Conservation (phyloP, 345 rosid genomes). For the Conringia planisiliqua region DNA sequence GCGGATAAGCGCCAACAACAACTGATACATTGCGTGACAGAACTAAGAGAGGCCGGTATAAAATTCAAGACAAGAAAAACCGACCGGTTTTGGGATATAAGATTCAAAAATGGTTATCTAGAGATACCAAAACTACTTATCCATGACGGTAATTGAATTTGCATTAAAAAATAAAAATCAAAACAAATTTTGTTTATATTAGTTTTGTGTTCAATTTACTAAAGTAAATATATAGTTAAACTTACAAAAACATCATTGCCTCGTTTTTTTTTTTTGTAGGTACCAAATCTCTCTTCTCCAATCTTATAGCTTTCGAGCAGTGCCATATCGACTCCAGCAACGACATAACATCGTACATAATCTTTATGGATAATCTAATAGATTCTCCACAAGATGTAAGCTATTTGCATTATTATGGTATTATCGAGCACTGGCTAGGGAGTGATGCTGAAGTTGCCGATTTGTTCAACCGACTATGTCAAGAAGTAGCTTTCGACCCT, state of each 20-base stretch:
- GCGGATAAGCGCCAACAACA: conserved; percentile 79
- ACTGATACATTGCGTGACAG: conserved; percentile 68
- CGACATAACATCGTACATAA: conserved; percentile 69
- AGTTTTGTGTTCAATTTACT: no score
- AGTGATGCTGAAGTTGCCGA: conserved; percentile 77
- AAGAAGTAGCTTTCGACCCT: conserved; percentile 75
- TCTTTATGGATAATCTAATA: conserved; percentile 87
- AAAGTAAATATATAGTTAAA: no score
- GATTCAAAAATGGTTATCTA: conserved; percentile 65
- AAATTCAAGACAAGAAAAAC: conserved; percentile 67
- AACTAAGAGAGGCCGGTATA: conserved; percentile 69
- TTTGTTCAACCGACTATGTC: conserved; percentile 70
- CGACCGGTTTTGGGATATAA: conserved; percentile 81
- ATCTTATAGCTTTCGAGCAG: conserved; percentile 77
- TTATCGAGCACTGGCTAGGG: conserved; percentile 86
- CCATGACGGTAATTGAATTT: conserved; percentile 52
- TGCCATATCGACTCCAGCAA: conserved; percentile 78
- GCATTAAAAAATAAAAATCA: no score
- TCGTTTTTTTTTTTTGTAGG: background rate
- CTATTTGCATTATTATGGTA: conserved; percentile 71
- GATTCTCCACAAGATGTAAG: conserved; percentile 69
- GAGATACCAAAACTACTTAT: conserved; percentile 67
- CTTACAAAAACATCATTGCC: no score
- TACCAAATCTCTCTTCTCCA: conserved; percentile 79
- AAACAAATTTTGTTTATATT: no score